Evolutionary conservation across 2,329 filamentous ascomycete genomes (phyloP).

Genomic region (Aspergillus carbonarius): DNA sequence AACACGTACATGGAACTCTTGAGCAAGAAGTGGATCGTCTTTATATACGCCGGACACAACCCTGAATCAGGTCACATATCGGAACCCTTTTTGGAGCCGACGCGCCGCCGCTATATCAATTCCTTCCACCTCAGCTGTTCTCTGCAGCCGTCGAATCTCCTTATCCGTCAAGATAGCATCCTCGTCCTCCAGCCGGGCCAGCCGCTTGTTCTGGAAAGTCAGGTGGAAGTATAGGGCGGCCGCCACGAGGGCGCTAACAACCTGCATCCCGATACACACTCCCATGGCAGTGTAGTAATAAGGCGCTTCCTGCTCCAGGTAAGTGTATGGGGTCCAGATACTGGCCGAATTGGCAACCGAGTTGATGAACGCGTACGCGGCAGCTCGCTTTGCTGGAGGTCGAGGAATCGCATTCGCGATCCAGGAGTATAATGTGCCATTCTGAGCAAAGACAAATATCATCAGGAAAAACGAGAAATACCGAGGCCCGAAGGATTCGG

Average conservation of each 20-base stretch:
- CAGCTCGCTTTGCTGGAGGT: conserved; percentile 56
- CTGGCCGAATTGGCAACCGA: conserved; percentile 53
- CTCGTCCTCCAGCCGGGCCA: conserved; percentile 53
- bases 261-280: conserved; percentile 43
- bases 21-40: too few species aligned
- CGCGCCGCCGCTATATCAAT: conserved; percentile 52
- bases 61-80: conserved; percentile 47
- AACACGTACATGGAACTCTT: too few species aligned
- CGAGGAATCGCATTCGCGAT: conserved; percentile 53
- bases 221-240: conserved; percentile 42
- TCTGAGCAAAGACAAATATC: conserved; percentile 57
- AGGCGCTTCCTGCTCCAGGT: conserved; percentile 39
- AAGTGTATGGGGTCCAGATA: conserved; percentile 56
- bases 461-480: conserved; percentile 59
- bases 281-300: conserved; percentile 45
- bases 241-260: conserved; percentile 35
- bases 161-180: conserved; percentile 47
- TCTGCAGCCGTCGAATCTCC: conserved; percentile 49
- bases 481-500: conserved; percentile 50
- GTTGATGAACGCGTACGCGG: conserved; percentile 57
- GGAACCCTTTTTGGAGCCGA: conserved; percentile 55
- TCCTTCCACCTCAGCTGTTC: conserved; percentile 54
- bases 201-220: conserved; percentile 49
- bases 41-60: neutral
- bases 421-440: conserved; percentile 52